Evolutionary conservation across 805 yeast genomes (phyloP), one percentile per base, ranked within the genome.

Genomic region (Priceomyces carsonii): DNA sequence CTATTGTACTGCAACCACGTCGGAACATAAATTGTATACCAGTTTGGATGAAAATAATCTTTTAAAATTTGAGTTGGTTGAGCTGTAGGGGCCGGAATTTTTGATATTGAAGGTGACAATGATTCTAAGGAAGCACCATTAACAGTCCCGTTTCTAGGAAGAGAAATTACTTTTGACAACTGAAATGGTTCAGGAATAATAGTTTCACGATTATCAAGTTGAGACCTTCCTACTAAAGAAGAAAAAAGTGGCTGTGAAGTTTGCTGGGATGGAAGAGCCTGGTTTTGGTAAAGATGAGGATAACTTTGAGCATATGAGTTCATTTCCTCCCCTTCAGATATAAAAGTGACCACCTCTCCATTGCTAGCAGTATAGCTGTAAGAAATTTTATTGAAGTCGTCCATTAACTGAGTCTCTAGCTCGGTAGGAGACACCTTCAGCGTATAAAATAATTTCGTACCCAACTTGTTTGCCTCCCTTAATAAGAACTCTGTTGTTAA

Each of bases 201-300:
- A 2, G 85, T 77, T 32, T 79, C 80, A 42, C 95, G 77, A 29
- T 81, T 77, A 54, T 93, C 98, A 34, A 89, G 61, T 14, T 74
- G 65, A 0, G 97, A 86, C 49, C 79, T 83, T 18, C 76, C 72
- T 21, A 77, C 71, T 23, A 82, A 61, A 0, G 95, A 82, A 5
- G 95, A 75, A 54, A 93, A 91, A 32, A 93, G 66, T 9, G 96
- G 95, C 18, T 77, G 71, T 26, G 82, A 88, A 26, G 75, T 75
- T 13, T 76, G 75, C 3, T 84, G 79, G 3, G 36, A 22, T 32
- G 45, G 46, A 5, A 49, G 53, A 17, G 48, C 45, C 18, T 47
- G 50, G 16, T 37, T 30, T 29, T 43, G 53, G 19, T 21, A 82
- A 58, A 39, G 72, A 75, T 42, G 75, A 22, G 47, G 44, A 44